Conservation (phyloP, 1,284 basidiomycete genomes). For the Serendipita sp. region DNA sequence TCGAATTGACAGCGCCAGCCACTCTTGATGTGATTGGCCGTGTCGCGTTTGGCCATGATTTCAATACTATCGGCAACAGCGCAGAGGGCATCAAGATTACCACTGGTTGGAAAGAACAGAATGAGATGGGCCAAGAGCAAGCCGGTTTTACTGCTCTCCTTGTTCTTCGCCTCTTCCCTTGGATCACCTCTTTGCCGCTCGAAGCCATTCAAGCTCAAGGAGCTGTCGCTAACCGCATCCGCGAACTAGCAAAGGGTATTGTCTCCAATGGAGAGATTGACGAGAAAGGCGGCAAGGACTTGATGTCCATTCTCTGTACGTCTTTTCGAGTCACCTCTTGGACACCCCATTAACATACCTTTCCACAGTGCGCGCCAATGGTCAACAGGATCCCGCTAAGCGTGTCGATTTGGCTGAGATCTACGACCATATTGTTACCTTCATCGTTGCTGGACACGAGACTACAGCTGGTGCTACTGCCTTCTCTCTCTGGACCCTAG, state of each 20-base stretch:
- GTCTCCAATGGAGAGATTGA: background rate
- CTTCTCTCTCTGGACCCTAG: constrained; percentile 35
- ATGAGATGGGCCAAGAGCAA: background rate
- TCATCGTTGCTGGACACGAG: constrained; percentile 24
- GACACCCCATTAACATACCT: background rate
- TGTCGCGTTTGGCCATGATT: constrained; percentile 7
- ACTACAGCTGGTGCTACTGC: constrained; percentile 26
- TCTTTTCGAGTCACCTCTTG: background rate
- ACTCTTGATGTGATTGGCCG: constrained; percentile 8
- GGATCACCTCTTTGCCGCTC: constrained; percentile 8
- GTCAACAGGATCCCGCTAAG: background rate
- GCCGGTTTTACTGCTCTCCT: constrained; percentile 6
- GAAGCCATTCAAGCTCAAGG: constrained; percentile 8
- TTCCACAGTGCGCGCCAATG: constrained; percentile 3
- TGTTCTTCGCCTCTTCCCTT: constrained; percentile 7
- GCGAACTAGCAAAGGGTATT: constrained; percentile 1
- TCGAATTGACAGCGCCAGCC: constrained; percentile 4
- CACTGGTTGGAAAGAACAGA: constrained; percentile 1
- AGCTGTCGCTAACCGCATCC: constrained; percentile 6
- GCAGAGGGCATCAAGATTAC: constrained; percentile 6
- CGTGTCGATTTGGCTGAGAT: constrained; percentile 5
- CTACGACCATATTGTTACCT: constrained; percentile 7
- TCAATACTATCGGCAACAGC: background rate
- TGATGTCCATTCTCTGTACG: constrained; percentile 8
- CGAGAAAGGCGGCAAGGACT: constrained; percentile 3